These are phyloP conservation scores for Phytophthora pisi DNA, from an alignment of 352 stramenopile genomes.

Conservation along the genomic window DNA sequence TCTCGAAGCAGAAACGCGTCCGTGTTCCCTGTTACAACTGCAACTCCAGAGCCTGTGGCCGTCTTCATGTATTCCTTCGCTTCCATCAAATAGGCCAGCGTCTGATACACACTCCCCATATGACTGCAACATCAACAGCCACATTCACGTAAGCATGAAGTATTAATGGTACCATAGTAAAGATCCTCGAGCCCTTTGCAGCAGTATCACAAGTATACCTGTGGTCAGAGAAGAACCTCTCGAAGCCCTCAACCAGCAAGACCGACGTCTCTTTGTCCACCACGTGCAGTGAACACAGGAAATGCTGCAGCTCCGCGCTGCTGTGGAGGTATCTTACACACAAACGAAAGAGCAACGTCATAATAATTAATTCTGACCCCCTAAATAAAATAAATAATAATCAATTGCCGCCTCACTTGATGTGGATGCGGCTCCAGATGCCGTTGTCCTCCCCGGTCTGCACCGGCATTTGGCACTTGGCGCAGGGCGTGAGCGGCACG, in stretches of 20 bases:
- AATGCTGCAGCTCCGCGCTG: conserved; percentile 58
- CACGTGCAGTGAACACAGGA: conserved; percentile 65
- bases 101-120: conserved; percentile 62
- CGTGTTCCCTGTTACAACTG: conserved; percentile 39
- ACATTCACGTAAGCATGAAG: background rate
- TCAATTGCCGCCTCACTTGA: conserved; percentile 48
- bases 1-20: conserved; percentile 49
- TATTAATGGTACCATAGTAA: background rate
- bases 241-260: conserved; percentile 63
- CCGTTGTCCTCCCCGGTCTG: conserved; percentile 35
- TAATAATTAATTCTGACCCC: background rate
- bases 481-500: background rate
- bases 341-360: background rate
- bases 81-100: conserved; percentile 61
- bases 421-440: conserved; percentile 58
- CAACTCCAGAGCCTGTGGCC: conserved; percentile 39
- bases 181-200: background rate
- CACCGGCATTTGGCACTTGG: background rate
- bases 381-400: background rate
- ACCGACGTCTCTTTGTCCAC: conserved; percentile 50
- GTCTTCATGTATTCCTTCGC: conserved; percentile 54
- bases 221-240: conserved; percentile 54
- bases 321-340: conserved; percentile 48
- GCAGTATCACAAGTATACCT: conserved; percentile 23
- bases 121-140: conserved; percentile 23